Percentiles rank a stretch among this genome's conserved stretches.
phyloP scores from a whole-genome alignment of 2,329 filamentous ascomycete species.

The Neopestalotiopsis sp. region DNA sequence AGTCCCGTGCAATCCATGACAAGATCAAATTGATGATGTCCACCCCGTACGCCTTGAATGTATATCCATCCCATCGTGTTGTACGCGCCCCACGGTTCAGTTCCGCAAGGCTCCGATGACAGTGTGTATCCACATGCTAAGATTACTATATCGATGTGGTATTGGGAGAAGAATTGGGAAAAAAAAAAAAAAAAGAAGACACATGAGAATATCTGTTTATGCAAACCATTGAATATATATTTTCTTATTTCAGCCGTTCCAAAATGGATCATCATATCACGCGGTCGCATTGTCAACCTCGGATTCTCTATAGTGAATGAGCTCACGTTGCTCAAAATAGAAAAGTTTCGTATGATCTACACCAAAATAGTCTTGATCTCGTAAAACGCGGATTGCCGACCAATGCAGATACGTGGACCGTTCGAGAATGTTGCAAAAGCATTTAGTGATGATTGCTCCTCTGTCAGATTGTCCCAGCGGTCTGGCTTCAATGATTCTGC shows the following conservation, averaged over 20 bases:
- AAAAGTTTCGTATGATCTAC: slow-evolving; percentile 22
- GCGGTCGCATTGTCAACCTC: slow-evolving; percentile 5
- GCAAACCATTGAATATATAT: neutral
- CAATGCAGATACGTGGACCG: slow-evolving; percentile 27
- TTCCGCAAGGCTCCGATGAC: no score
- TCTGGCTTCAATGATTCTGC: slow-evolving; percentile 43
- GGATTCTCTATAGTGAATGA: slow-evolving; percentile 12
- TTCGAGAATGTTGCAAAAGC: slow-evolving; percentile 35
- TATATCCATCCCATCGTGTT: no score
- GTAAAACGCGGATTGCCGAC: slow-evolving; percentile 23
- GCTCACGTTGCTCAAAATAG: neutral
- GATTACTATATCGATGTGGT: no score
- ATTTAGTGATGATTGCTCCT: slow-evolving; percentile 34
- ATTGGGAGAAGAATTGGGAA: no score
- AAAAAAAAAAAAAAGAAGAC: neutral
- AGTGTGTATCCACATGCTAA: no score
- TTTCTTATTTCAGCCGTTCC: neutral
- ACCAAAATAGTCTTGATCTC: slow-evolving; percentile 28
- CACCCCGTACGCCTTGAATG: no score
- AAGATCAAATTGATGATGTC: no score
- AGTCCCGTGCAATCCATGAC: no score
- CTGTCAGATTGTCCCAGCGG: slow-evolving; percentile 39
- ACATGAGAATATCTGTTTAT: neutral
- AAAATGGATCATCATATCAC: neutral
- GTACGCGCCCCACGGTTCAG: no score